A percentile compares a stretch with the other conserved stretches of the same genome.
phyloP scores from a whole-genome alignment of 352 stramenopile genomes.

The Phytophthora idaei region DNA sequence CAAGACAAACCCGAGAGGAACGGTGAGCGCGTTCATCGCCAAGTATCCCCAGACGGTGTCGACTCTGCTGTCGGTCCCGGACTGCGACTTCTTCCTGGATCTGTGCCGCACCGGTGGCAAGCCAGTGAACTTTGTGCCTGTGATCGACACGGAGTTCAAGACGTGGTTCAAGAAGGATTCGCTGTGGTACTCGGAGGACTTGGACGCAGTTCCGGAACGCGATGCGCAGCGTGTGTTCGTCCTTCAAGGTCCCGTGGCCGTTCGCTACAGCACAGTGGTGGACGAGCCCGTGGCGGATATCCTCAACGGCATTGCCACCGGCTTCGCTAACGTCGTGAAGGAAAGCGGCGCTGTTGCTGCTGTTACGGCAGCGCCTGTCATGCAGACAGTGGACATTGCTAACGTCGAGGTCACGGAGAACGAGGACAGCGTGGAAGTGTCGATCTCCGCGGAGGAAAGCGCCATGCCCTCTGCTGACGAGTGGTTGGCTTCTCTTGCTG shows the following conservation, averaged over 20 bases:
- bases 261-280: conserved; percentile 75
- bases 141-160: conserved; percentile 82
- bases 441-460: conserved; percentile 28
- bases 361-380: neutral
- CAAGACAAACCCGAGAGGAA: conserved; percentile 44
- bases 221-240: conserved; percentile 87
- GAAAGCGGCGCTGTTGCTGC: conserved; percentile 21
- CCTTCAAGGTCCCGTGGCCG: conserved; percentile 82
- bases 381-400: conserved; percentile 23
- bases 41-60: conserved; percentile 60
- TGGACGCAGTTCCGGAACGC: conserved; percentile 77
- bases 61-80: conserved; percentile 71
- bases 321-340: conserved; percentile 62
- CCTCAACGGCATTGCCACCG: conserved; percentile 65
- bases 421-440: conserved; percentile 33
- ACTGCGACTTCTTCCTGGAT: conserved; percentile 86
- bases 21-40: conserved; percentile 55
- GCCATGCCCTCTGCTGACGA: conserved; percentile 40
- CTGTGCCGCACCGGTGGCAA: conserved; percentile 85
- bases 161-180: conserved; percentile 93
- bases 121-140: conserved; percentile 87
- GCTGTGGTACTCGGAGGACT: conserved; percentile 90
- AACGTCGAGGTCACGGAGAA: conserved; percentile 37
- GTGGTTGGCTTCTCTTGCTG: conserved; percentile 50
- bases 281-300: conserved; percentile 86